Evolutionary conservation across 768 basidiomycete species (phyloP), one percentile per base, ranked within the genome.

Genomic region (Tulasnella sp.): DNA sequence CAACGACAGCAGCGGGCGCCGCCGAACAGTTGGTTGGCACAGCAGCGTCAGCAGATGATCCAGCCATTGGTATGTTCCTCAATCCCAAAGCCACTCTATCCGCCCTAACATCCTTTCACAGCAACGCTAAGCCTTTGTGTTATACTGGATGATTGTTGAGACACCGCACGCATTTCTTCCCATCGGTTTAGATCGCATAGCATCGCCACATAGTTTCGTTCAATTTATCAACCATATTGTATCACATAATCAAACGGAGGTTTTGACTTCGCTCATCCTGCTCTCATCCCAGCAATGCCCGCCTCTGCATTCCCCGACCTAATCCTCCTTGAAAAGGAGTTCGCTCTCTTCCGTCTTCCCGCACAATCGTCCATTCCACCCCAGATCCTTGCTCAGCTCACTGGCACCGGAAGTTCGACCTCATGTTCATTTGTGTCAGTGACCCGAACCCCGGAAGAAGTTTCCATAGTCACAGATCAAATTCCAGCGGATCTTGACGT

Each of bases 21-120:
- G 68, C 90, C 92, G 31, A 88, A 87, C 7, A 91, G 92, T 80
- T 96, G 93, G 92, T 85, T 95, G 16, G 89, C 89, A 39, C 88
- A 90, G 77, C 91, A 94, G 83, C 88, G 94, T 79, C 86, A 86
- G 38, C 76, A 77, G 58, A 58, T 77, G 21, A 56, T 40, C 19
- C 76, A 48, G 58, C 31, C 76, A n/a, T 77, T 77, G 58, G 76
- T 62, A 16, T 16, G 76, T 62, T 21, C 21, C n/a, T 24, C 73
- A 8, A 27, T 24, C 21, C 21, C 44, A 46, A n/a, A 40, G 38
- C 38, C 14, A 38, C n/a, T 19, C 4, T 16, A 40, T 42, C 7
- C 16, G 27, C 16, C 44, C 73, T 74, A 21, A 74, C 38, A 14
- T 40, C 8, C 31, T 74, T 21, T 74, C 38, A 46, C 73, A 74